Evolutionary conservation across 2,329 filamentous ascomycete genomes (phyloP).

Genomic region (Cryphonectria parasitica): DNA sequence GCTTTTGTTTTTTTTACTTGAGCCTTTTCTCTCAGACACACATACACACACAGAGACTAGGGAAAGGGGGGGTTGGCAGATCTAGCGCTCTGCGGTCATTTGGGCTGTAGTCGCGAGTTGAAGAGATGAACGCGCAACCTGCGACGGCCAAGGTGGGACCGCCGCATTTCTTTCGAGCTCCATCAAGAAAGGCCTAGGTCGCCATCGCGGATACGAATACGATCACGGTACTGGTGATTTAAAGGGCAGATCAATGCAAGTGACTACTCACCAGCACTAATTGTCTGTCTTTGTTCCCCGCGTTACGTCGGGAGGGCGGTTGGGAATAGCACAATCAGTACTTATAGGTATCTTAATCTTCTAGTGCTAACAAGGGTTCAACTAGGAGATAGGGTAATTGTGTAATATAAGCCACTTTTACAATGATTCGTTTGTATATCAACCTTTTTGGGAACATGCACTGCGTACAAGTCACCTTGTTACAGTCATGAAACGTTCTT

Average conservation of each 20-base stretch:
- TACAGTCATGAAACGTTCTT: background rate
- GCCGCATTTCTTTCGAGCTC: background rate
- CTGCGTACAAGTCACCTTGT: background rate
- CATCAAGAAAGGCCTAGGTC: background rate
- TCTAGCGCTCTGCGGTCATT: background rate
- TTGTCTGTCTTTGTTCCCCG: background rate
- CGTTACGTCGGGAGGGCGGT: no score
- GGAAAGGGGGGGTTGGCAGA: background rate
- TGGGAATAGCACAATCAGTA: no score
- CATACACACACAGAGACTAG: background rate
- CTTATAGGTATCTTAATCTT: no score
- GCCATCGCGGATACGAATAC: conserved; percentile 8
- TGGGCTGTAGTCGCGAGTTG: background rate
- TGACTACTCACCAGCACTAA: background rate
- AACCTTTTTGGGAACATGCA: background rate
- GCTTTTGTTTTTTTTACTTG: background rate
- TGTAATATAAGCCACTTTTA: background rate
- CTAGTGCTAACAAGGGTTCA: background rate
- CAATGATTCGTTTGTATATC: background rate
- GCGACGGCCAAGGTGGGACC: background rate
- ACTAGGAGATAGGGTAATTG: background rate
- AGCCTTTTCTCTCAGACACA: background rate
- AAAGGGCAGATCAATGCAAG: background rate
- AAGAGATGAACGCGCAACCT: background rate
- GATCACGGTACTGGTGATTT: background rate